phyloP scores from a whole-genome alignment of 2,329 filamentous ascomycete genomes.

The Helotiales sp. region DNA sequence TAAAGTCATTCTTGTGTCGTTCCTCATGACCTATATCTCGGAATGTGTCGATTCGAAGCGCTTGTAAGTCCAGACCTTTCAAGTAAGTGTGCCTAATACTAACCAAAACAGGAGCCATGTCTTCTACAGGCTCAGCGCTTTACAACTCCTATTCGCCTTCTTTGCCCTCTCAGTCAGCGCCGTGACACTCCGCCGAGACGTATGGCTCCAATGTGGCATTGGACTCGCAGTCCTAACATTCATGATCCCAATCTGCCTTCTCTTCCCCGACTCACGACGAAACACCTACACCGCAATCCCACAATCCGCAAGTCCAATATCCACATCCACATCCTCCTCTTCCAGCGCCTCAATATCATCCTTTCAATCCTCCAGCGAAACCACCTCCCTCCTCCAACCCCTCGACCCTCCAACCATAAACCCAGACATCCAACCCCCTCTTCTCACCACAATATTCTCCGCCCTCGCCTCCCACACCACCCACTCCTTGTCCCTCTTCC shows the following conservation, averaged over 20 bases:
- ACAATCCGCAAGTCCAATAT: background rate
- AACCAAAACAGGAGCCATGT: constrained; percentile 12
- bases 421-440: background rate
- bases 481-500: constrained; percentile 9
- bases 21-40: constrained; percentile 15
- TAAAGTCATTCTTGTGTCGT: constrained; percentile 12
- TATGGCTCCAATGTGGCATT: constrained; percentile 17
- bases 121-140: constrained; percentile 15
- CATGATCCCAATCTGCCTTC: constrained; percentile 13
- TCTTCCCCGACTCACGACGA: constrained; percentile 4
- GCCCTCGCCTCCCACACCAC: constrained; percentile 4
- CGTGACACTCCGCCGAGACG: constrained; percentile 17
- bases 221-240: constrained; percentile 5
- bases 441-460: constrained; percentile 8
- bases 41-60: constrained; percentile 13
- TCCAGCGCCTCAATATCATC: background rate
- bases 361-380: constrained; percentile 8
- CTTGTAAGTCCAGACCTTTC: constrained; percentile 7
- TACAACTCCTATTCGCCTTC: constrained; percentile 12
- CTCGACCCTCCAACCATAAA: background rate
- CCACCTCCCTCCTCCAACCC: constrained; percentile 3
- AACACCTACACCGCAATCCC: background rate
- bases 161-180: constrained; percentile 15
- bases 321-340: background rate
- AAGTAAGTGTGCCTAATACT: background rate